Evolutionary conservation across 306 rosid genomes (phyloP), one percentile per base, ranked within the genome.

Genomic region (Acmispon strigosus): DNA sequence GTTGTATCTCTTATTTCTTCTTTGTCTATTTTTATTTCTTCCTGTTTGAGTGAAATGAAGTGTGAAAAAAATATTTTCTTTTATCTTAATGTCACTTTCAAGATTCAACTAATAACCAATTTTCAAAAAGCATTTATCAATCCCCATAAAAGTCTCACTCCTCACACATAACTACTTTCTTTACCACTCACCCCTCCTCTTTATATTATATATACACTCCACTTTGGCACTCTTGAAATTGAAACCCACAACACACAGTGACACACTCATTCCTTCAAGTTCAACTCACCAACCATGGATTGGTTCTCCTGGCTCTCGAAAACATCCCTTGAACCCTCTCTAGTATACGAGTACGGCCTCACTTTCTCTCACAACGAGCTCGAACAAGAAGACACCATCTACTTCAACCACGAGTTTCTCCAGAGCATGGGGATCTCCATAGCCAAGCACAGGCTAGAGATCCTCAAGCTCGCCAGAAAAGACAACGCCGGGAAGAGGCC

Each of bases 371-470:
- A 87, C 78, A 91, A 94, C 41, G 96, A 94, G 88, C 92, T 95
- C 9, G 99, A 95, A 77, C 84, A 87, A 61, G 99, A 91, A 66
- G 99, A 91, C 82, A 79, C 85, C 2, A 10, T 77, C 19, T 89
- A 86, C 79, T 91, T 91, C 90, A 94, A 89, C 91, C 97, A 94
- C 34, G 99, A 94, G 80, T 94, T 94, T 63, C 97, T 94, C 7
- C 92, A 83, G 53, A 94, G 97, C 91, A 89, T 94, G 95, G 97
- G 99, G 1, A 89, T 94, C 75, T 89, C 97, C 84, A 87, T 89
- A 72, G 99, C 96, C 74, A 94, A 94, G 60, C 99, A 95, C 74
- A 84, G 99, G 78, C 84, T 91, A 24, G 97, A 95, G 63, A 95
- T 95, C 73, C 88, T 95, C 63, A 95, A 95, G 84, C 84, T 83